Evolutionary conservation across 2,329 filamentous ascomycete genomes (phyloP), one percentile per base, ranked within the genome.

Genomic region (Fusarium sp.): DNA sequence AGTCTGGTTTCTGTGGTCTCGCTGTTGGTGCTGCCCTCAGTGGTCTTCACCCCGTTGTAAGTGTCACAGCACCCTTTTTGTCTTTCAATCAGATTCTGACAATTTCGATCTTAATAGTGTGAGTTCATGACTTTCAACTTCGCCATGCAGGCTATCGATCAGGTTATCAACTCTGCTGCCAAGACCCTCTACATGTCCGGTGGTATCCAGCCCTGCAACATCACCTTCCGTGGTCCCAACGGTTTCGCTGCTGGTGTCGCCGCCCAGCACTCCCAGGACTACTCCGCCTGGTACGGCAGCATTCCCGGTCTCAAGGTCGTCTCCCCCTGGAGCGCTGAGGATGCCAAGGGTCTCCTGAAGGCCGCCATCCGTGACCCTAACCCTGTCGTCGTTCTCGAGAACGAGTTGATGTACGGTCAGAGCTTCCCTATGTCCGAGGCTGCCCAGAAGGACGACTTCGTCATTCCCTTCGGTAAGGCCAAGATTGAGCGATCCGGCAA

Each of bases 51-150:
- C 96, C 96, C 67, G 89, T 99, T 76, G 94, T 97, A 86, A 87
- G 93, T 89, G 59, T 29, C 30, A 45, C 11, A 29, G 27, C 11
- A 37, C 20, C 40, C 13, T 14, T 32, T 22, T 53, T 30, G 54
- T 61, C 58, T 53, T 67, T 41, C 27, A 40, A 49, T 22, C 29
- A 22, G 25, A 25, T 22, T 49, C 73, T 72, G 44, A 73, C 45
- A 20, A 24, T 44, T 47, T 57, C 44, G 20, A 51, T n/a, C 40
- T 24, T 20, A 66, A 14, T 65, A 96, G 93, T 96, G 92, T 89
- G 96, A 99, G 86, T 99, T 99, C 88, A 99, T 99, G 96, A 99
- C 96, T 79, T 98, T 97, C 90, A 99, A 99, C 90, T 98, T 98
- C 81, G 95, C 96, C 83, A 99, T 99, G 96, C 96, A 99, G 86